phyloP scores from a whole-genome alignment of 768 basidiomycete species.

The Exidia glandulosa region DNA sequence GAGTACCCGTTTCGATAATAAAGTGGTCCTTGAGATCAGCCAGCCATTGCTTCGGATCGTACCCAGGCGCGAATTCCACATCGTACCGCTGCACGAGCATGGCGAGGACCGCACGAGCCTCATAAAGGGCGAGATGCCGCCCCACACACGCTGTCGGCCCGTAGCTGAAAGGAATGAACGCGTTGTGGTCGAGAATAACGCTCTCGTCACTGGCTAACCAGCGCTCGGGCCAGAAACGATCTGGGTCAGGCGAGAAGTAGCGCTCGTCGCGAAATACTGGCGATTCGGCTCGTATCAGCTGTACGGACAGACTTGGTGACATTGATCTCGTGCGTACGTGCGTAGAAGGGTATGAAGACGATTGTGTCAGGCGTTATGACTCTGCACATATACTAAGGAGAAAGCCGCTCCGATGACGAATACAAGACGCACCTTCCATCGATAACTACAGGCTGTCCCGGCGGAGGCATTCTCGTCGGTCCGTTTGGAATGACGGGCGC shows the following conservation, averaged over 20 bases:
- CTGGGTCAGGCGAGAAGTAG: slow-evolving; percentile 35
- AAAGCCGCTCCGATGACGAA: not conserved
- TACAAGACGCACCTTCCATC: slow-evolving; percentile 27
- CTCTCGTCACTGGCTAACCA: slow-evolving; percentile 19
- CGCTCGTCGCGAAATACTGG: slow-evolving; percentile 25
- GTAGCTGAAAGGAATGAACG: slow-evolving; percentile 33
- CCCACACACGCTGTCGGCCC: slow-evolving; percentile 44
- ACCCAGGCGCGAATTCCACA: slow-evolving; percentile 24
- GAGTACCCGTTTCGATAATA: slow-evolving; percentile 20
- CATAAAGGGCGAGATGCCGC: slow-evolving; percentile 26
- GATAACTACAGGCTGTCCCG: slow-evolving; percentile 14
- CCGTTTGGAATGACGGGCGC: too few relatives aligned
- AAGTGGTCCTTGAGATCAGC: slow-evolving; percentile 25
- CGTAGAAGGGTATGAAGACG: slow-evolving; percentile 31
- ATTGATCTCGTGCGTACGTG: slow-evolving; percentile 30
- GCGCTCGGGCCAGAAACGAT: slow-evolving; percentile 32
- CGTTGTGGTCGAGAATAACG: slow-evolving; percentile 20
- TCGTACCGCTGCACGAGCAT: slow-evolving; percentile 7
- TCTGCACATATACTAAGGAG: slow-evolving; percentile 20
- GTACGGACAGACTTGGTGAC: too few relatives aligned
- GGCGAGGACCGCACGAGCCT: too few relatives aligned
- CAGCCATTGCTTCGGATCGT: slow-evolving; percentile 21
- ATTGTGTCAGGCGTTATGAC: slow-evolving; percentile 34
- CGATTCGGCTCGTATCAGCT: too few relatives aligned
- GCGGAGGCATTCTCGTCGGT: too few relatives aligned